Evolutionary conservation across 345 rosid species (phyloP).

Genomic region (Eutrema heterophyllum): DNA sequence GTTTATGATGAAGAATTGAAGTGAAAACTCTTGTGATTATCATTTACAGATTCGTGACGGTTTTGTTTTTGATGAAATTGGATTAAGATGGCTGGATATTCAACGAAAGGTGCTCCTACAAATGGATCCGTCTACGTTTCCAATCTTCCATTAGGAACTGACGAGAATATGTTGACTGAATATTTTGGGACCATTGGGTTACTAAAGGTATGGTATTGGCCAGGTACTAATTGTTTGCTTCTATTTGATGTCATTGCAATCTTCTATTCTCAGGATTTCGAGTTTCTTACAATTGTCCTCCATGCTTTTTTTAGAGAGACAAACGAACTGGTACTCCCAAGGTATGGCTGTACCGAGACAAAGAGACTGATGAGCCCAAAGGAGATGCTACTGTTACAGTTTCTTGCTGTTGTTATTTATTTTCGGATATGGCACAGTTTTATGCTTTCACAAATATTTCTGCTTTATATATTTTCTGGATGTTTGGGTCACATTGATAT

Average conservation of each 20-base stretch:
- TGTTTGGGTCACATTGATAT: no score
- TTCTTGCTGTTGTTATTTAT: no score
- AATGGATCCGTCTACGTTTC: constrained; percentile 86
- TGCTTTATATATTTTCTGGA: no score
- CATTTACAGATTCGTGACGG: constrained; percentile 9
- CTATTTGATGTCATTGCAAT: neutral
- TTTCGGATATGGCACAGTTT: no score
- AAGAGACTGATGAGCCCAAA: constrained; percentile 82
- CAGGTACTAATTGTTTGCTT: constrained; percentile 28
- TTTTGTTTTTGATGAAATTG: constrained; percentile 55
- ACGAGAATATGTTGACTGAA: constrained; percentile 83
- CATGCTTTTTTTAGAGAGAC: constrained; percentile 53
- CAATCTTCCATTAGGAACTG: constrained; percentile 82
- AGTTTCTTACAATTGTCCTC: neutral
- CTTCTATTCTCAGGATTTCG: neutral
- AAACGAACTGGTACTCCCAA: constrained; percentile 90
- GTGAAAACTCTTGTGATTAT: neutral
- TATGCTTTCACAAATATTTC: no score
- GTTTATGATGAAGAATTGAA: neutral
- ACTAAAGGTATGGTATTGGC: constrained; percentile 65
- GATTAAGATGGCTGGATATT: constrained; percentile 59
- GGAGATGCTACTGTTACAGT: constrained; percentile 99
- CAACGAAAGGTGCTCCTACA: constrained; percentile 49
- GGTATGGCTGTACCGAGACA: constrained; percentile 89
- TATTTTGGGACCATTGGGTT: constrained; percentile 93